A percentile compares a stretch with the other conserved stretches of the same genome.
These are phyloP conservation scores for Stenocarpella maydis DNA, from an alignment of 2,329 filamentous ascomycete genomes.

Conservation along the genomic window DNA sequence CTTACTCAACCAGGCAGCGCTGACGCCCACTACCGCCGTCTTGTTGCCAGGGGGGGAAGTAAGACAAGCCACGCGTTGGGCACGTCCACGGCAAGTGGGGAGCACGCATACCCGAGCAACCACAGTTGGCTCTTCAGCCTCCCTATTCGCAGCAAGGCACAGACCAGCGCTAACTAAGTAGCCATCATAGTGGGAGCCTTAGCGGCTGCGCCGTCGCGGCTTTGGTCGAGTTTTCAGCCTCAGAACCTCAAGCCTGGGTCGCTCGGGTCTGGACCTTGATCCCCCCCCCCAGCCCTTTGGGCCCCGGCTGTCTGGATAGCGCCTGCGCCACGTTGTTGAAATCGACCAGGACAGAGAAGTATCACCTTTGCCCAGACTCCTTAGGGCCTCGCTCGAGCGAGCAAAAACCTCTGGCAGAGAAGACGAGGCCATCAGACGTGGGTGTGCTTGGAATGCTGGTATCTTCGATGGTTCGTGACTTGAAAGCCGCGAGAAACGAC, in stretches of 20 bases:
- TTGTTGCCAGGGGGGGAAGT: neutral
- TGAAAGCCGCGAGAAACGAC: neutral
- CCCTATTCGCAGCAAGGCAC: neutral
- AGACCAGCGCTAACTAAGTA: neutral
- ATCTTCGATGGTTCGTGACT: neutral
- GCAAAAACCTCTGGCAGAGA: neutral
- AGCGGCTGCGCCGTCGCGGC: constrained; percentile 16
- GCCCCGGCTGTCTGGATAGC: neutral
- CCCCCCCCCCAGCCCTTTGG: constrained; percentile 1
- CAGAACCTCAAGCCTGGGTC: neutral
- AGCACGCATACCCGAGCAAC: neutral
- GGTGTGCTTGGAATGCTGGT: too few relatives aligned
- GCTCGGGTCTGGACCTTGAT: constrained; percentile 5
- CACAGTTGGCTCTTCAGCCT: neutral
- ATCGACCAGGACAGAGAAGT: neutral
- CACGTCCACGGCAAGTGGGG: constrained; percentile 11
- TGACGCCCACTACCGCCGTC: neutral
- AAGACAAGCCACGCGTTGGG: constrained; percentile 1
- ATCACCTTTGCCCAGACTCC: neutral
- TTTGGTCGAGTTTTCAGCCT: constrained; percentile 10
- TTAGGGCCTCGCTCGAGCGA: neutral
- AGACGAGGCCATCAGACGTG: neutral
- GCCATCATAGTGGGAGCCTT: neutral
- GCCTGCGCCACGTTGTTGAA: neutral
- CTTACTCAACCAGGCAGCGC: neutral